Conservation (phyloP, 2,329 filamentous ascomycete species). For the Neoarthrinium moseri region DNA sequence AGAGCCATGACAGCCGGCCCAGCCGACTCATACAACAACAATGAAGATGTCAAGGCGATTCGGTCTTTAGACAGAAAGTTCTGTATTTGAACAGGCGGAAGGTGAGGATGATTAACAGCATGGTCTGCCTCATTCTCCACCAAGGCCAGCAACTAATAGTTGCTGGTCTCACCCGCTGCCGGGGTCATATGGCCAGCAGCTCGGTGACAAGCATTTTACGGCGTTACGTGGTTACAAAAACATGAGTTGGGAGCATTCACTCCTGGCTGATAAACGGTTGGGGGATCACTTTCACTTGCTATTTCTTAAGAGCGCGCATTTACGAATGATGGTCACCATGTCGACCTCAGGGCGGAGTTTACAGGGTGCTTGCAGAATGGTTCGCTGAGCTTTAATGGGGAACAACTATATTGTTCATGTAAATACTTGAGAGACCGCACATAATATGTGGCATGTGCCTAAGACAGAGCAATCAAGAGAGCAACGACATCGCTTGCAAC, state of each 20-base stretch:
- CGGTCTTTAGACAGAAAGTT: conserved; percentile 64
- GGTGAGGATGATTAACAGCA: no score
- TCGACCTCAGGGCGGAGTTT: conserved; percentile 7
- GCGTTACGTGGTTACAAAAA: conserved; percentile 4
- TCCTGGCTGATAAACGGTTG: neutral
- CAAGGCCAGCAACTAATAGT: neutral
- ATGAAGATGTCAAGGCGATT: conserved; percentile 65
- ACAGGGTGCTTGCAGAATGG: neutral
- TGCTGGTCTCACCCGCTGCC: neutral
- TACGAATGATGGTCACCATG: conserved; percentile 8
- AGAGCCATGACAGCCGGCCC: conserved; percentile 32
- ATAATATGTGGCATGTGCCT: neutral
- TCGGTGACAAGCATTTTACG: conserved; percentile 10
- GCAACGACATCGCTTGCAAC: neutral
- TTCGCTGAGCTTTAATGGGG: neutral
- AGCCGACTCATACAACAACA: conserved; percentile 23
- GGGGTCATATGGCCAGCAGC: neutral
- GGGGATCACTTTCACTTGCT: neutral
- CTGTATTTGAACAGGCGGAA: conserved; percentile 33
- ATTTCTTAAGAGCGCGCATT: conserved; percentile 9
- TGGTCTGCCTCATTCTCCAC: no score
- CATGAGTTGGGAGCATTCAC: neutral
- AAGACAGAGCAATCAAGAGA: neutral
- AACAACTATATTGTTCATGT: conserved; percentile 3
- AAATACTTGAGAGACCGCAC: conserved; percentile 1